Evolutionary conservation across 2,329 filamentous ascomycete species (phyloP), one percentile per base, ranked within the genome.

Genomic region (Cadophora sp.): DNA sequence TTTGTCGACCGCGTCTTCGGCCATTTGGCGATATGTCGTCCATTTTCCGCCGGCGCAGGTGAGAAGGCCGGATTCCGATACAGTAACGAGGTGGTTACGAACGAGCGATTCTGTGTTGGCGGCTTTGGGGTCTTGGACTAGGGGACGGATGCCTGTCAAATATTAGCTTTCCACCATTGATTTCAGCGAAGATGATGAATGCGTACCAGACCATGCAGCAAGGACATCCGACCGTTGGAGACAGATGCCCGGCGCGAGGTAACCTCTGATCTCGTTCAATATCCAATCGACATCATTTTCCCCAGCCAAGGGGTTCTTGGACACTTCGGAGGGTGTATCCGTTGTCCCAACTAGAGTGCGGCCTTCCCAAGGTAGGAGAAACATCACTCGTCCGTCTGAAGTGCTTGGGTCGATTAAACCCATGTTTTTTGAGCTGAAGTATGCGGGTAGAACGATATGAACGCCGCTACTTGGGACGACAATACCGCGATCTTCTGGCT

Each of bases 201-300:
- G 27, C 26, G 5, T 55, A 55, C 51, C 51, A 1, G 51, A 55
- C 51, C 51, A 55, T 31, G 51, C 51, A 55, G 51, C 27, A 31
- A 55, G 51, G 31, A 55, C 51, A 31, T 55, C 51, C 16, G 51
- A 55, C 3, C 51, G 26, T 9, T 55, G 51, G 5, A 55, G 26
- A 14, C 26, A 55, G 19, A 55, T 31, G 4, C 51, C 51, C 6
- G 51, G 51, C 1, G 51, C 51, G 27, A 55, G 51, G 16, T 55
- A 55, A 19, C 51, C 51, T 55, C 51, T 55, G 14, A 55, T 29
- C 51, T 55, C 51, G 16, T 55, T 55, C 51, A 55, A 27, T n/a
- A 55, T 55, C 51, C 51, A 55, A 27, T 55, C 51, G 27, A 55
- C 51, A 55, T 55, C 51, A 11, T 55, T 55, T 2, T 55, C 51